A percentile compares a stretch with the other conserved stretches of the same genome.
Evolutionary conservation across 148 eudicot genomes (phyloP).

Genomic region (Camellia granthamiana): DNA sequence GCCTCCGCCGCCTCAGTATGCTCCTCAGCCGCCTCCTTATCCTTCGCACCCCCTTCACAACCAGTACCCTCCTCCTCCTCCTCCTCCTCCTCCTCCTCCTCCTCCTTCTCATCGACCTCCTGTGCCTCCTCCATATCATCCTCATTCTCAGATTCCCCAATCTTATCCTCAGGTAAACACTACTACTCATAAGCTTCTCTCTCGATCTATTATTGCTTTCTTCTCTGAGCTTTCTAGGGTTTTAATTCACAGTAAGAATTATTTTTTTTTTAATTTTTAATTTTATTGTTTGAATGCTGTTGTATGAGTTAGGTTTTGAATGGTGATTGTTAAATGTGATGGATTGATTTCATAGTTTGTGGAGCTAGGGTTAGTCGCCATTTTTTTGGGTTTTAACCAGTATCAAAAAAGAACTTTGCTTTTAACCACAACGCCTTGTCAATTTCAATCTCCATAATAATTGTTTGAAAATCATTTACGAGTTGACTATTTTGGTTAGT

Average conservation of each 20-base stretch:
- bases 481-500: too few relatives aligned
- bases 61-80: constrained; percentile 32
- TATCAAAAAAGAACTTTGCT: not conserved
- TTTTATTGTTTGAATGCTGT: not conserved
- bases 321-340: not conserved
- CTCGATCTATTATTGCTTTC: not conserved
- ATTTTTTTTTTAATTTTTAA: not conserved
- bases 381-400: not conserved
- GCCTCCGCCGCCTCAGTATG: constrained; percentile 33
- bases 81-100: constrained; percentile 34
- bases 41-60: constrained; percentile 35
- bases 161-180: constrained; percentile 33
- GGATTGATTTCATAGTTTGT: not conserved
- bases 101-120: constrained; percentile 38
- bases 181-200: not conserved
- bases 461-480: not conserved
- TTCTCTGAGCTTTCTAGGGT: constrained; percentile 7
- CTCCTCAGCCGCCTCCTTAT: constrained; percentile 33
- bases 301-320: not conserved
- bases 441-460: not conserved
- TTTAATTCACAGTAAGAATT: not conserved
- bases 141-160: constrained; percentile 19
- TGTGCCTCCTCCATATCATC: constrained; percentile 19
- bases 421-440: not conserved
- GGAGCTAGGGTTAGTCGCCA: not conserved